Evolutionary conservation across 208 protist species (phyloP).

Genomic region (Crithidia fasciculata): DNA sequence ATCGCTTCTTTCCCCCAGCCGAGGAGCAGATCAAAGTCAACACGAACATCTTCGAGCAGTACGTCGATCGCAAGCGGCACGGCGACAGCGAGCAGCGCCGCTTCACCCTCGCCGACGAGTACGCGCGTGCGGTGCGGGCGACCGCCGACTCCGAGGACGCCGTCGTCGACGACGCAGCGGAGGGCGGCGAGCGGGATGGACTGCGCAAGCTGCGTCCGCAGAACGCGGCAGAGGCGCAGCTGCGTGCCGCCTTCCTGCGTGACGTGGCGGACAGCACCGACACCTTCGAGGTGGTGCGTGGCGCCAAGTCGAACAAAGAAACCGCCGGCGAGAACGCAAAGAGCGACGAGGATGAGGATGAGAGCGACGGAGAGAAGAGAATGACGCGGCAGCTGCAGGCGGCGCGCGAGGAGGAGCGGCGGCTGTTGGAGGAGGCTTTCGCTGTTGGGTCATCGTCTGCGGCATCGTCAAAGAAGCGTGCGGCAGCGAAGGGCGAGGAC

Average conservation of each 20-base stretch:
- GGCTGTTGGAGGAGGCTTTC: constrained; percentile 34
- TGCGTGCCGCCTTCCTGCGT: constrained; percentile 77
- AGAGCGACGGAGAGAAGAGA: background rate
- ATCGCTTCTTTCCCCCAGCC: constrained; percentile 72
- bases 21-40: constrained; percentile 80
- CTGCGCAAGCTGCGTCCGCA: constrained; percentile 64
- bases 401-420: constrained; percentile 26
- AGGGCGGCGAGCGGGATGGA: constrained; percentile 33
- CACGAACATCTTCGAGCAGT: constrained; percentile 55
- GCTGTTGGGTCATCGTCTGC: constrained; percentile 6
- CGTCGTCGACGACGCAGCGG: constrained; percentile 29
- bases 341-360: constrained; percentile 20
- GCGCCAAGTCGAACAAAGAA: constrained; percentile 20
- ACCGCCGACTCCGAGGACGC: constrained; percentile 41
- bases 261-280: constrained; percentile 61
- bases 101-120: constrained; percentile 87
- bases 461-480: constrained; percentile 3
- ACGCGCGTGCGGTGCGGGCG: constrained; percentile 62
- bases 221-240: constrained; percentile 59
- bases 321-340: background rate
- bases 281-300: constrained; percentile 44
- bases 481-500: background rate
- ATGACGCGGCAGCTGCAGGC: constrained; percentile 1
- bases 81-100: constrained; percentile 11
- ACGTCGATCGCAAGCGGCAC: constrained; percentile 32